Evolutionary conservation across 1,139 yeast genomes (phyloP).

Genomic region (Zygosaccharomyces sapae): DNA sequence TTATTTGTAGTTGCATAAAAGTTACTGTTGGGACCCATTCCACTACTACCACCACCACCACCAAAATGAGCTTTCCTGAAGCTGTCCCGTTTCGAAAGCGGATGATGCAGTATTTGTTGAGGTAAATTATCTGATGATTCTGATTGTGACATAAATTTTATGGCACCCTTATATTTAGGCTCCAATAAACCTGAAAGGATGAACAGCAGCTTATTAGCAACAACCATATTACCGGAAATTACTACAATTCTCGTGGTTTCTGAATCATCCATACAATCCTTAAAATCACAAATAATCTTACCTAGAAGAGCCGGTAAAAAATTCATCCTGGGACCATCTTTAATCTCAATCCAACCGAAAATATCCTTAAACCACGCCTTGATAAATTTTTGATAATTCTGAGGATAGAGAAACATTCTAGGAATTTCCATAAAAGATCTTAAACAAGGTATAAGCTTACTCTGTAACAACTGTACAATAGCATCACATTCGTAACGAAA

Average conservation of each 20-base stretch:
- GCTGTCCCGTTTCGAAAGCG: slow-evolving; percentile 5
- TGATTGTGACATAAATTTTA: slow-evolving; percentile 8
- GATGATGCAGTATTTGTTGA: background rate
- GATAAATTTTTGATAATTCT: slow-evolving; percentile 28
- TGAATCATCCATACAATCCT: slow-evolving; percentile 31
- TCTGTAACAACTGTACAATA: slow-evolving; percentile 28
- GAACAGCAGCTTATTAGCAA: slow-evolving; percentile 55
- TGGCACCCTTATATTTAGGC: slow-evolving; percentile 25
- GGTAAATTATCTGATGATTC: slow-evolving; percentile 3
- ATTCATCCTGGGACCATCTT: slow-evolving; percentile 45
- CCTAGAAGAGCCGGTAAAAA: slow-evolving; percentile 46
- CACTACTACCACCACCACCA: slow-evolving; percentile 7
- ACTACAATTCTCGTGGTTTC: slow-evolving; percentile 49
- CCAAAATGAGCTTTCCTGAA: slow-evolving; percentile 1
- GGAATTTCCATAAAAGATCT: slow-evolving; percentile 35
- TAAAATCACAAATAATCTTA: slow-evolving; percentile 43
- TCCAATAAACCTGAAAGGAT: slow-evolving; percentile 46
- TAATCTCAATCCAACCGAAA: slow-evolving; percentile 57
- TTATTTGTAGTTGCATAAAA: slow-evolving; percentile 21
- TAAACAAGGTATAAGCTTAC: slow-evolving; percentile 32
- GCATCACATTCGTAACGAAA: slow-evolving; percentile 22
- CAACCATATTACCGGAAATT: slow-evolving; percentile 58
- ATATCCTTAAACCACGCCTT: slow-evolving; percentile 55
- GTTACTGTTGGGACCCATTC: slow-evolving; percentile 3
- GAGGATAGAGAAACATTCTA: slow-evolving; percentile 37